Base-by-base conservation (phyloP, 345 rosid genomes). In the Cochlearia excelsa region DNA sequence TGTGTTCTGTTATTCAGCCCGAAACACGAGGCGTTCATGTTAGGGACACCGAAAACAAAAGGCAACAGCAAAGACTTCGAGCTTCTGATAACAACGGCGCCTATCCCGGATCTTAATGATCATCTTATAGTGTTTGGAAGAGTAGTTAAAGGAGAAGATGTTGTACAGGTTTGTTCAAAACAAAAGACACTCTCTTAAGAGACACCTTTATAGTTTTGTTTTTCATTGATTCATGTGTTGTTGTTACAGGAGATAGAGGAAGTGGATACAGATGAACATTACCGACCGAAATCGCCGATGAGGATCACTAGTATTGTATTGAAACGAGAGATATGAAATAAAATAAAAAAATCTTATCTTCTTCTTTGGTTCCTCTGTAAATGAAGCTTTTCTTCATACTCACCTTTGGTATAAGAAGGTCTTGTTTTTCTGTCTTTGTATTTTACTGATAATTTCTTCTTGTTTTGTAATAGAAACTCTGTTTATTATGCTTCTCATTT, bases 221-320 rank as follows among this genome's bases (percentile, higher is more conserved):
- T 40, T 27, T 5, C 38, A 51, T 46, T 41, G 57, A 9, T 37
- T 3, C 40, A 37, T 6, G 47, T 46, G 28, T 59, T 51, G 37
- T 31, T 30, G 4, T 45, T 23, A 38, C 81, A 88, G 98, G 98
- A 91, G 83, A 91, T 88, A 9, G 98, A 91, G 66, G 98, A 91
- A 81, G 88, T 88, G 57, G 90, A 88, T 75, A 91, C 98, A 9
- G 98, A 91, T 71, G 96, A 86, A 69, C 90, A 79, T 63, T 88
- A 77, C 65, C 83, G 74, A 68, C 96, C 95, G 41, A 92, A 84
- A 77, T 83, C 93, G 47, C 63, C 76, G 3, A 67, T 86, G 46
- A 79, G 71, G 72, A 92, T 92, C 76, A 60, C 40, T 68, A 47
- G 59, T 4, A 77, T 80, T 70, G 67, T 74, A 54, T 75, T 88